Percentiles rank a stretch among this genome's conserved stretches.
phyloP scores from a whole-genome alignment of 441 rosid genomes.

The Arabidopsis hybrid region DNA sequence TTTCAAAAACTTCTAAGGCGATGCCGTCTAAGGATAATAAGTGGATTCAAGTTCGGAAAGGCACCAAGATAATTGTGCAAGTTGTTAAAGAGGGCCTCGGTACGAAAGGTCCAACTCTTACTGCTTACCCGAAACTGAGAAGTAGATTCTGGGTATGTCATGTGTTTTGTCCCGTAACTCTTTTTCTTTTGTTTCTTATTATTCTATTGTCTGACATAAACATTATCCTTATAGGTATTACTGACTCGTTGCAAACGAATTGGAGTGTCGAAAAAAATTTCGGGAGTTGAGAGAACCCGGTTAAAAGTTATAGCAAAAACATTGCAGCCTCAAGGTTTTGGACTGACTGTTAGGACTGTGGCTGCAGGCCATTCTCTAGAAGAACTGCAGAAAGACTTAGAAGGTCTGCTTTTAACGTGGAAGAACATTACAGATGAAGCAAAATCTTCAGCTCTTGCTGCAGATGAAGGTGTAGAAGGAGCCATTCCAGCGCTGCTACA shows the following conservation, averaged over 20 bases:
- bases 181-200: slow-evolving; percentile 11
- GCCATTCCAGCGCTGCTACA: slow-evolving; percentile 88
- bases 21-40: slow-evolving; percentile 52
- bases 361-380: slow-evolving; percentile 90
- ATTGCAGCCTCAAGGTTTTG: slow-evolving; percentile 90
- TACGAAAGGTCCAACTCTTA: slow-evolving; percentile 88
- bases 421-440: slow-evolving; percentile 85
- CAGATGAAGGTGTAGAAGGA: slow-evolving; percentile 95
- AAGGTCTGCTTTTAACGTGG: slow-evolving; percentile 89
- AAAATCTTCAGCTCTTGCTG: slow-evolving; percentile 93
- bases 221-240: slow-evolving; percentile 64
- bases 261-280: slow-evolving; percentile 85
- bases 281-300: slow-evolving; percentile 86
- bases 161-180: slow-evolving; percentile 12
- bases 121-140: slow-evolving; percentile 88
- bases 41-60: slow-evolving; percentile 82
- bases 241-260: slow-evolving; percentile 63
- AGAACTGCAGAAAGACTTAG: slow-evolving; percentile 90
- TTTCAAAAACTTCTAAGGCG: slow-evolving; percentile 46
- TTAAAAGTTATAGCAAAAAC: slow-evolving; percentile 90
- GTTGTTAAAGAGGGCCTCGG: slow-evolving; percentile 99
- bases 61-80: slow-evolving; percentile 94
- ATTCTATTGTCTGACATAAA: slow-evolving; percentile 38
- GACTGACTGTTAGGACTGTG: slow-evolving; percentile 90
- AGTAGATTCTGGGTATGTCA: slow-evolving; percentile 95